These are phyloP conservation scores for Phialophora chinensis DNA, from an alignment of 2,329 filamentous ascomycete genomes.

Conservation along the genomic window DNA sequence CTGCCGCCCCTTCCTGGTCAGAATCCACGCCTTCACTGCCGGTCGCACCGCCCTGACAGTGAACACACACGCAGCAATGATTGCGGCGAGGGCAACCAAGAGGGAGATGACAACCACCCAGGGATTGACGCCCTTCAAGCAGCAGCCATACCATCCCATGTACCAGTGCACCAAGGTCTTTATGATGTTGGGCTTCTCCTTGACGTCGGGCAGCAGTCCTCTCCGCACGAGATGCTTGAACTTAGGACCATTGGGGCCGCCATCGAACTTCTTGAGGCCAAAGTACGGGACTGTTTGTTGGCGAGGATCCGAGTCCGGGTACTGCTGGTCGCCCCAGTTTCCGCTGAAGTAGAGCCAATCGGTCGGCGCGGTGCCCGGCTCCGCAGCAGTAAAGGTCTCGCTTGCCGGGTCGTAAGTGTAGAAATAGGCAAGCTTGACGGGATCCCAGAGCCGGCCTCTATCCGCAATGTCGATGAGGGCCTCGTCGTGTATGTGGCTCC, in stretches of 20 bases:
- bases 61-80: conserved; percentile 18
- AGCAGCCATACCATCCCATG: conserved; percentile 32
- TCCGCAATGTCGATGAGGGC: conserved; percentile 63
- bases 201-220: conserved; percentile 69
- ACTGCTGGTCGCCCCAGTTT: conserved; percentile 91
- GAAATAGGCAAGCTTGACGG: conserved; percentile 75
- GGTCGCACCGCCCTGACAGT: conserved; percentile 14
- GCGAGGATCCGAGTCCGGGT: conserved; percentile 76
- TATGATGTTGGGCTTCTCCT: conserved; percentile 40
- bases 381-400: conserved; percentile 53
- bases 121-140: conserved; percentile 28
- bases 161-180: conserved; percentile 32
- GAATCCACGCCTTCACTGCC: conserved; percentile 13
- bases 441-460: conserved; percentile 86
- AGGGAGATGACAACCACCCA: conserved; percentile 27
- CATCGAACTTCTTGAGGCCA: conserved; percentile 92
- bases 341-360: conserved; percentile 89
- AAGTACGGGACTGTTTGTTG: conserved; percentile 79
- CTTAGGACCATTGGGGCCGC: conserved; percentile 81
- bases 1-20: conserved; percentile 6
- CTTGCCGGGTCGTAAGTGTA: conserved; percentile 77
- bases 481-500: conserved; percentile 78
- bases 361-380: conserved; percentile 70
- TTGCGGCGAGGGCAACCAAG: conserved; percentile 14
- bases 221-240: conserved; percentile 81